Evolutionary conservation across 768 basidiomycete species (phyloP), one percentile per base, ranked within the genome.

Genomic region (Rhodotorula paludigena): DNA sequence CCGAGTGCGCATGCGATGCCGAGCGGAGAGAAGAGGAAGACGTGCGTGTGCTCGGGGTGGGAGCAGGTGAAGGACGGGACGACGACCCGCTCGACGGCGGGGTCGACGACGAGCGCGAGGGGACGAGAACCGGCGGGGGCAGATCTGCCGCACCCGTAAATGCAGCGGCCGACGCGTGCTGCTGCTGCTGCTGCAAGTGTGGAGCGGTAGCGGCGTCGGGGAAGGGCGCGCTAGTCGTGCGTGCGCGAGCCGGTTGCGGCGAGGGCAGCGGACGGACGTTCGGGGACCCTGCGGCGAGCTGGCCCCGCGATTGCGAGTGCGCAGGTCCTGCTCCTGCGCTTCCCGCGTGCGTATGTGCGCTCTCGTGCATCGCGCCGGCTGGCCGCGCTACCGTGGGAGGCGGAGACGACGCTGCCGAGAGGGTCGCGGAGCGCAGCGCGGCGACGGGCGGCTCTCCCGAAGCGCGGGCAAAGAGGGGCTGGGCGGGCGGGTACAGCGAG

Each of bases 81-180:
- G 54, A 36, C 52, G 52, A 20, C 2, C 23, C 25, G 18, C 30
- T 6, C 28, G 28, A 18, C 32, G 59, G 65, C 23, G 65, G 65
- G 1, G 59, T 61, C 30, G 65, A 67, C 39, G 60, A 32, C 14
- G 66, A 57, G 18, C 66, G 60, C 28, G 60, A 57, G 42, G 65
- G 65, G 20, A 49, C 55, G 49, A 47, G 58, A 12, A 47, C 18
- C 0, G 60, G 60, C n/a, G n/a, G n/a, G n/a, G n/a, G n/a, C n/a
- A n/a, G n/a, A n/a, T n/a, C n/a, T 14, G 59, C 41, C 21, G 52
- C 59, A n/a, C 47, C 44, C 11, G 57, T 52, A 25, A 56, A 36
- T 23, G 42, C 15, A 10, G 28, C 28, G 9, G 49, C 36, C 39
- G 58, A 47, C 38, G 38, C 41, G 5, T 15, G 41, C 18, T 10